phyloP scores from a whole-genome alignment of 495 filamentous ascomycete genomes.

The Annulohypoxylon moriforme region DNA sequence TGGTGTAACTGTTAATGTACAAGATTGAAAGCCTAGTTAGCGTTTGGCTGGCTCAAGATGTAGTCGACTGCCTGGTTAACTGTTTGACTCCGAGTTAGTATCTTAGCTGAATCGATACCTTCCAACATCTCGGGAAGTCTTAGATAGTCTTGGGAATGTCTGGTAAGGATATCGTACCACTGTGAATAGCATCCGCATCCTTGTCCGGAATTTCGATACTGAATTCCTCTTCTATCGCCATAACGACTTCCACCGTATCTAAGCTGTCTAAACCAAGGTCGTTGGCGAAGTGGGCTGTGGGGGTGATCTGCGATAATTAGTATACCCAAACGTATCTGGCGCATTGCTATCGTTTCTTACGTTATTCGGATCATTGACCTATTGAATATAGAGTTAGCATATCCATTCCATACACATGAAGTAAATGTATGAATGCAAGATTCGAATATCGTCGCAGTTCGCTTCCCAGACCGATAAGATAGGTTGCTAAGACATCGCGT shows the following conservation, averaged over 20 bases:
- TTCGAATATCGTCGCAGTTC: not conserved
- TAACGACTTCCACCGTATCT: conserved; percentile 98
- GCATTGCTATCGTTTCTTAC: conserved; percentile 59
- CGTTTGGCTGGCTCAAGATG: conserved; percentile 94
- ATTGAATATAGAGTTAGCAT: conserved; percentile 43
- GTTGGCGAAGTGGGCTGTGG: conserved; percentile 88
- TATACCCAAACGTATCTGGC: conserved; percentile 13
- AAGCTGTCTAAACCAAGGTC: conserved; percentile 96
- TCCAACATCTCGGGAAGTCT: not conserved
- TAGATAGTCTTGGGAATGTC: no score
- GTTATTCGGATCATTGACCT: conserved; percentile 82
- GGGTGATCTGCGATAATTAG: conserved; percentile 72
- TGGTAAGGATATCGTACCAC: conserved; percentile 72
- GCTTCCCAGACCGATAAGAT: not conserved
- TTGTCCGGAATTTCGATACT: conserved; percentile 99
- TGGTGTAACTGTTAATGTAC: conserved; percentile 49
- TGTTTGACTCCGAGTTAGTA: conserved; percentile 55
- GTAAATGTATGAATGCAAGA: not conserved
- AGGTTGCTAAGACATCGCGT: not conserved
- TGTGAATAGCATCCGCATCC: conserved; percentile 96
- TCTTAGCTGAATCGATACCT: not conserved
- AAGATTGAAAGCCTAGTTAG: conserved; percentile 51
- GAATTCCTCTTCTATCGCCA: conserved; percentile 99
- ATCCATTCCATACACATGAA: not conserved
- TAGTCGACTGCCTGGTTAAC: conserved; percentile 96